Evolutionary conservation across 2,329 filamentous ascomycete genomes (phyloP), one percentile per base, ranked within the genome.

Genomic region (Podosphaera xanthii): DNA sequence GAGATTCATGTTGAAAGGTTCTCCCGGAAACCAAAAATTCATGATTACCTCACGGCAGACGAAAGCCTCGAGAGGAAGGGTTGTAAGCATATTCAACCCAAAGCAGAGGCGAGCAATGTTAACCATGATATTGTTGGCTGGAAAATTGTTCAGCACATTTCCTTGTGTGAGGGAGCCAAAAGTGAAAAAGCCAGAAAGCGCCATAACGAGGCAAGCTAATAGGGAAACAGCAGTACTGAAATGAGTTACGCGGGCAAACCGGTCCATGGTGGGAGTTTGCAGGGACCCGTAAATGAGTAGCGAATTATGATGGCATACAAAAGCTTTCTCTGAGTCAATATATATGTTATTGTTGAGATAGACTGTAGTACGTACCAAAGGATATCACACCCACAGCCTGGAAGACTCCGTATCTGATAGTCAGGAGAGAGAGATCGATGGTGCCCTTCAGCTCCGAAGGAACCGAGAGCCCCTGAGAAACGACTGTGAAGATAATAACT

Each of bases 141-240:
- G 86, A 69, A 98, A 97, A 73, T 98, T 98, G 76, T 98, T 98
- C 66, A 98, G 82, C 58, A 98, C 88, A 70, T 98, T 98, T 69
- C 92, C 92, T 64, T 89, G 76, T 3, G 92, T 98, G 67, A 83
- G 81, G 72, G 91, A 87, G 62, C 92, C 91, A 68, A 98, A 98
- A 22, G 86, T 90, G 50, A 98, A 77, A 72, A 95, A 97, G 33
- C 92, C 92, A 2, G 84, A 81, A 6, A 96, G 75, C 0, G 88
- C 92, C 82, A 98, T 87, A 61, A 83, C 72, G 58, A 98, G 77
- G 69, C 92, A 98, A 59, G 91, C 90, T n/a, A 90, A 65, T 77
- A 96, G 87, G 49, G 90, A 96, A 55, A 96, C 82, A 63, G 77
- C 80, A 0, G 92, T 96, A 44, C 87, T 94, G 73, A 87, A 94